Conservation (phyloP, 345 rosid genomes). For the Cochlearia excelsa region DNA sequence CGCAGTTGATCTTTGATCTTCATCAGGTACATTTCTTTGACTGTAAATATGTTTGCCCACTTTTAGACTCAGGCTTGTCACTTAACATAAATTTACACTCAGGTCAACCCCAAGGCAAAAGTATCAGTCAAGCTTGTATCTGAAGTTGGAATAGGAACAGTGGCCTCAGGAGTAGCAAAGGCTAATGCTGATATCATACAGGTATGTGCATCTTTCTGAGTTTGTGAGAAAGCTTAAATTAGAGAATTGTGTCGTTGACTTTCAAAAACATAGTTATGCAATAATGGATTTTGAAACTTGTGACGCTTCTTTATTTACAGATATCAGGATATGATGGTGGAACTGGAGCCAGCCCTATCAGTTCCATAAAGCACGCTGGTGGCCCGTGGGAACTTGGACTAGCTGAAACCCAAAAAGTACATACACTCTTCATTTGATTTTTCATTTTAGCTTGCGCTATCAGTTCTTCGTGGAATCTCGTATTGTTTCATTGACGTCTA, state of each 20-base stretch:
- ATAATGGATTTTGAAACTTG: neutral
- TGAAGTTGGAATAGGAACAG: constrained; percentile 98
- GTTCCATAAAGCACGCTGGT: constrained; percentile 99
- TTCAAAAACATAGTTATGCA: constrained; percentile 9
- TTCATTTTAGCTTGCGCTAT: constrained; percentile 16
- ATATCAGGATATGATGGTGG: constrained; percentile 99
- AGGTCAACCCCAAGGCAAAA: constrained; percentile 98
- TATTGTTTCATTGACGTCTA: constrained; percentile 12
- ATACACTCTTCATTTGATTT: constrained; percentile 5
- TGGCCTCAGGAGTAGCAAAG: constrained; percentile 98
- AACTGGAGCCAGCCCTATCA: constrained; percentile 98
- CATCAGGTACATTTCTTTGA: constrained; percentile 66
- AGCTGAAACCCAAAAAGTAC: constrained; percentile 86
- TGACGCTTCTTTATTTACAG: constrained; percentile 43
- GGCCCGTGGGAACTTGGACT: constrained; percentile 99
- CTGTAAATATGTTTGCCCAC: constrained; percentile 2
- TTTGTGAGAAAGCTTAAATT: neutral
- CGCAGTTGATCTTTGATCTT: constrained; percentile 94
- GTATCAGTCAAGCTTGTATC: constrained; percentile 97
- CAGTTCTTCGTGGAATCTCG: neutral
- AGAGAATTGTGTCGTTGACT: constrained; percentile 12
- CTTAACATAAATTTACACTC: constrained; percentile 20
- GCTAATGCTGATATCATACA: constrained; percentile 97
- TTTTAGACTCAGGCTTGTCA: constrained; percentile 1
- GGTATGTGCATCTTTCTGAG: constrained; percentile 42